A percentile compares a stretch with the other conserved stretches of the same genome.
These are phyloP conservation scores for Alternaria tenuissima DNA, from an alignment of 2,329 filamentous ascomycete species.

Conservation along the genomic window DNA sequence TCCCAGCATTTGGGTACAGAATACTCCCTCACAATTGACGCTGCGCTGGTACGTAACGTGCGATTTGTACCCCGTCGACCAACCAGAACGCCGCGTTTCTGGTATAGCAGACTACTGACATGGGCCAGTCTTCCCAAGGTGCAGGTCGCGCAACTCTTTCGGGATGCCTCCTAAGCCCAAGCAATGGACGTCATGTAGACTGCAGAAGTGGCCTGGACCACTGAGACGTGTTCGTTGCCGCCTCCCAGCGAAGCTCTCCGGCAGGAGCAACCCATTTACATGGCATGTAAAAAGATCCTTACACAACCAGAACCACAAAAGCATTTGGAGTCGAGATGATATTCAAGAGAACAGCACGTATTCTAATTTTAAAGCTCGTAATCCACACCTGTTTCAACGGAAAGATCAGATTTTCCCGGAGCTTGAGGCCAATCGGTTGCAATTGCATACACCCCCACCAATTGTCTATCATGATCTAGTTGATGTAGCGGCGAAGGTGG, in stretches of 20 bases:
- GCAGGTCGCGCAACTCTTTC: not conserved
- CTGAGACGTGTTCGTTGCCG: slow-evolving; percentile 3
- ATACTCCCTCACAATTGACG: not conserved
- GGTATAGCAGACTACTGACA: not conserved
- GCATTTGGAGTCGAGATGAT: not conserved
- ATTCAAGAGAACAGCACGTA: slow-evolving; percentile 5
- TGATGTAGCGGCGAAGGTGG: slow-evolving; percentile 23
- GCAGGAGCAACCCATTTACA: not conserved
- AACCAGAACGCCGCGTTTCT: not conserved
- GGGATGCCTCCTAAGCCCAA: not conserved
- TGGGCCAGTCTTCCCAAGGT: not conserved
- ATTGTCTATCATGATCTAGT: slow-evolving; percentile 22
- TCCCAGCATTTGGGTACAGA: not conserved
- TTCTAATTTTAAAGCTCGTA: slow-evolving; percentile 21
- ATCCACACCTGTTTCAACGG: slow-evolving; percentile 25
- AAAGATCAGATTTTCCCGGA: slow-evolving; percentile 22
- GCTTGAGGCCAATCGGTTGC: slow-evolving; percentile 11
- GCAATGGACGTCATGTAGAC: not conserved
- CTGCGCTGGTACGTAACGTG: slow-evolving; percentile 4
- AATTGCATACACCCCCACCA: slow-evolving; percentile 14
- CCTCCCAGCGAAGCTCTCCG: not conserved
- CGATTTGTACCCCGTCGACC: not conserved
- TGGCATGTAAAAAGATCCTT: not conserved
- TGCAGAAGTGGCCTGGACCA: not conserved
- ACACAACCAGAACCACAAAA: not conserved